These are phyloP conservation scores for Fusarium azukiicola DNA, from an alignment of 2,329 filamentous ascomycete genomes.

Conservation along the genomic window DNA sequence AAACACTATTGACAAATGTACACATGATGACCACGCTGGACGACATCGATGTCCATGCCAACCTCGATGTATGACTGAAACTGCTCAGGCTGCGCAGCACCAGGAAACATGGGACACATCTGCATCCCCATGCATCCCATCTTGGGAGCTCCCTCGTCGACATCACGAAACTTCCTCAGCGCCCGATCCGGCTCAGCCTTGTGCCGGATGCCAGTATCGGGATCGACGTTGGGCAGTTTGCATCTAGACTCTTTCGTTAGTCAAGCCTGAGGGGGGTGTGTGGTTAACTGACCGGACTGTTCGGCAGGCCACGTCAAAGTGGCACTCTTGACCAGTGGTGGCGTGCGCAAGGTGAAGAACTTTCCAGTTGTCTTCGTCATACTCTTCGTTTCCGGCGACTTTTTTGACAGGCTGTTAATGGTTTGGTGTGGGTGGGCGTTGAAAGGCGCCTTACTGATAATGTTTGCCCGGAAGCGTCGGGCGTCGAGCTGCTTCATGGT, in stretches of 20 bases:
- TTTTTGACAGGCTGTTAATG: constrained; percentile 50
- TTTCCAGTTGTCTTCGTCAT: constrained; percentile 87
- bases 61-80: constrained; percentile 73
- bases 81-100: constrained; percentile 49
- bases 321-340: constrained; percentile 43
- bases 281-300: constrained; percentile 76
- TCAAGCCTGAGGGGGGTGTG: background rate
- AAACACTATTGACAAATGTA: constrained; percentile 57
- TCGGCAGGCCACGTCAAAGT: constrained; percentile 80
- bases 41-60: constrained; percentile 76
- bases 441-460: constrained; percentile 73
- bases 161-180: constrained; percentile 77
- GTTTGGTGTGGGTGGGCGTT: background rate
- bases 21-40: constrained; percentile 69
- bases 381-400: constrained; percentile 81
- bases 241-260: constrained; percentile 68
- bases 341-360: constrained; percentile 74
- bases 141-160: constrained; percentile 79
- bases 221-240: constrained; percentile 86
- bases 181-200: constrained; percentile 77
- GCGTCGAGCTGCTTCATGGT: constrained; percentile 76
- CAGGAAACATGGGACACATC: constrained; percentile 76
- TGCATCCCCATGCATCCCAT: constrained; percentile 83
- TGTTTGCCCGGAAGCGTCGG: constrained; percentile 85
- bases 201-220: constrained; percentile 77